These are phyloP conservation scores for Daldinia sp. DNA, from an alignment of 2,329 filamentous ascomycete species.

Conservation along the genomic window DNA sequence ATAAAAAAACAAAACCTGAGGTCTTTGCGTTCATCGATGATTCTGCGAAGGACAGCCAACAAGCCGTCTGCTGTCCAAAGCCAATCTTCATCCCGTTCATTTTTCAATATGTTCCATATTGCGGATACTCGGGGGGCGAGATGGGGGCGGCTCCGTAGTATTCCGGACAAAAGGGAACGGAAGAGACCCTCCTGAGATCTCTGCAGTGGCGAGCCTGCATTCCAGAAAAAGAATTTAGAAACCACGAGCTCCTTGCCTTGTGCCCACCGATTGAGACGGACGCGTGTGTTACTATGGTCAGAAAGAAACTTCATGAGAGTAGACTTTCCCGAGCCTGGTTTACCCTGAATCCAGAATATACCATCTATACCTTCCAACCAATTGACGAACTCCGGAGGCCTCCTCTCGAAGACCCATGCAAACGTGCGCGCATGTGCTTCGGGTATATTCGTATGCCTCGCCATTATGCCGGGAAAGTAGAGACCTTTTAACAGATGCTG, in stretches of 20 bases:
- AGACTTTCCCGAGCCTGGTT: slow-evolving; percentile 44
- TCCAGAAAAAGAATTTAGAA: slow-evolving; percentile 43
- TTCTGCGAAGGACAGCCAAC: not conserved
- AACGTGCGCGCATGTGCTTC: not conserved
- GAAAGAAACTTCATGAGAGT: slow-evolving; percentile 44
- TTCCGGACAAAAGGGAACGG: slow-evolving; percentile 33
- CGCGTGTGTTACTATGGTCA: slow-evolving; percentile 9
- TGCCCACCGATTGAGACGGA: slow-evolving; percentile 29
- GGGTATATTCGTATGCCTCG: not conserved
- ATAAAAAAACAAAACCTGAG: slow-evolving; percentile 29
- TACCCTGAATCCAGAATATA: slow-evolving; percentile 41
- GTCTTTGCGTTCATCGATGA: not conserved
- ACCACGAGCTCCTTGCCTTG: slow-evolving; percentile 10
- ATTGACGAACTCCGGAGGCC: slow-evolving; percentile 17
- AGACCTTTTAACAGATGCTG: not conserved
- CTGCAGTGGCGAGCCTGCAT: slow-evolving; percentile 36
- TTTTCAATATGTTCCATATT: not conserved
- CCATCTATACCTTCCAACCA: slow-evolving; percentile 34
- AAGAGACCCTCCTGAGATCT: slow-evolving; percentile 42
- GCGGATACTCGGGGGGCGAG: slow-evolving; percentile 30
- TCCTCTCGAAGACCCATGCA: not conserved
- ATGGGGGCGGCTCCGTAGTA: slow-evolving; percentile 26
- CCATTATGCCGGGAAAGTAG: not conserved
- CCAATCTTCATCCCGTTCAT: not conserved
- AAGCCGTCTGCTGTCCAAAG: not conserved